Conservation (phyloP, 305 asterid species). For the Ilex paraguariensis region DNA sequence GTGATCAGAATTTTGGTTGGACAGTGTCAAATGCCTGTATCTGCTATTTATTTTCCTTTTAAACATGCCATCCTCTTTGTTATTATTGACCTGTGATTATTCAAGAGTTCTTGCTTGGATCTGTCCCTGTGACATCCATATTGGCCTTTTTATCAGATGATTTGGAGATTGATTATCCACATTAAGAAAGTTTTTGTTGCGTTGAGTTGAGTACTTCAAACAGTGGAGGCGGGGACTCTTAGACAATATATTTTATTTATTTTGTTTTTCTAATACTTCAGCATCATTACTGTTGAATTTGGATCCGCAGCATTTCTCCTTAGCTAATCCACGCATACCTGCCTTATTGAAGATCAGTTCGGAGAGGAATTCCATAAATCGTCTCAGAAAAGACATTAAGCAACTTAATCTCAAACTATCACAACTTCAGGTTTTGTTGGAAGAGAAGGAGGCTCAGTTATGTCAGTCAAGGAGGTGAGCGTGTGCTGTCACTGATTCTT, state of each 20-base stretch:
- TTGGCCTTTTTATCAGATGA: not conserved
- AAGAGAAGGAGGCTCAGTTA: conserved; percentile 68
- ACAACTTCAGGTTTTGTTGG: conserved; percentile 61
- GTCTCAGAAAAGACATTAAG: conserved; percentile 74
- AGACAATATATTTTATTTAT: not conserved
- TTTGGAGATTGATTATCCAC: not conserved
- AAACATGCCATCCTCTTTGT: not conserved
- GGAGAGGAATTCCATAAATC: conserved; percentile 62
- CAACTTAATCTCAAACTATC: conserved; percentile 70
- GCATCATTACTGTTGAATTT: not conserved
- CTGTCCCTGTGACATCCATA: not conserved
- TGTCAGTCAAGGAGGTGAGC: conserved; percentile 55
- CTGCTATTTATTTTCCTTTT: not conserved
- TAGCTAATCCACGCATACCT: conserved; percentile 88
- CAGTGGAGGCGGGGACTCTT: not conserved
- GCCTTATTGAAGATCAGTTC: conserved; percentile 89
- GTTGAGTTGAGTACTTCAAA: not conserved
- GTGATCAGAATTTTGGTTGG: not conserved
- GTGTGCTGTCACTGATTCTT: conserved; percentile 15
- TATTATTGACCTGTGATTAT: not conserved
- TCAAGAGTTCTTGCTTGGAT: not conserved
- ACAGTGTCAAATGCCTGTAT: not conserved
- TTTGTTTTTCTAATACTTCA: conserved; percentile 11
- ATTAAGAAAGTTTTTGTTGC: not conserved
- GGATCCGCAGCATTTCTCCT: conserved; percentile 32